These are phyloP conservation scores for Phytophthora colocasiae DNA, from an alignment of 352 stramenopile genomes.

Conservation along the genomic window DNA sequence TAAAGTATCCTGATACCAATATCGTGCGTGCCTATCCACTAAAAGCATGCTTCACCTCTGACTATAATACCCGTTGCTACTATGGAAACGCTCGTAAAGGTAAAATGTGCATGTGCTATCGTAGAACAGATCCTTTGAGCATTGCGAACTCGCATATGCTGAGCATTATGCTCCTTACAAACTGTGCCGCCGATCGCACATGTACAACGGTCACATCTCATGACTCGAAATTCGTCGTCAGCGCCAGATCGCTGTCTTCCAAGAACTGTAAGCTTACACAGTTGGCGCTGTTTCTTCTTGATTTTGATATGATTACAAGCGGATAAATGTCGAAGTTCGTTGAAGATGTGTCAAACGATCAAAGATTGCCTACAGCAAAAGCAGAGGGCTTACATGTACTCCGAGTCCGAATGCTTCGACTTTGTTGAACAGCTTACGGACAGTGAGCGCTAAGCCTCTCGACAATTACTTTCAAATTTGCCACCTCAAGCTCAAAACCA, in stretches of 20 bases:
- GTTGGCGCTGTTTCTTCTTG: too few relatives aligned
- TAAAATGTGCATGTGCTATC: conserved; percentile 1
- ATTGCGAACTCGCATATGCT: neutral
- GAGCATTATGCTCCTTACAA: neutral
- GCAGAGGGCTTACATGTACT: neutral
- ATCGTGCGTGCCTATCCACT: too few relatives aligned
- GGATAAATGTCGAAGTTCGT: neutral
- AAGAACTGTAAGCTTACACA: too few relatives aligned
- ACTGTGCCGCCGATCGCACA: neutral
- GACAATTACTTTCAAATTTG: conserved; percentile 1
- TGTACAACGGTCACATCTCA: neutral
- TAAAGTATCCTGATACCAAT: too few relatives aligned
- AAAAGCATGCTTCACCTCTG: too few relatives aligned
- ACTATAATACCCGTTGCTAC: too few relatives aligned
- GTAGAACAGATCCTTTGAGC: neutral
- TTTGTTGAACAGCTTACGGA: neutral
- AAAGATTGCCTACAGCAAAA: neutral
- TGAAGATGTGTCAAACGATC: neutral
- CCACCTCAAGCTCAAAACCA: neutral
- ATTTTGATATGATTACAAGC: neutral
- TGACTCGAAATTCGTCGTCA: too few relatives aligned
- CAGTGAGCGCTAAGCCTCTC: neutral
- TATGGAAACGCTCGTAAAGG: too few relatives aligned
- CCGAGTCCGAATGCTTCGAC: neutral
- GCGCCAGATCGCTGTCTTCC: too few relatives aligned